Base-by-base conservation (phyloP, 257 asterid species). In the Fraxinus anomala region DNA sequence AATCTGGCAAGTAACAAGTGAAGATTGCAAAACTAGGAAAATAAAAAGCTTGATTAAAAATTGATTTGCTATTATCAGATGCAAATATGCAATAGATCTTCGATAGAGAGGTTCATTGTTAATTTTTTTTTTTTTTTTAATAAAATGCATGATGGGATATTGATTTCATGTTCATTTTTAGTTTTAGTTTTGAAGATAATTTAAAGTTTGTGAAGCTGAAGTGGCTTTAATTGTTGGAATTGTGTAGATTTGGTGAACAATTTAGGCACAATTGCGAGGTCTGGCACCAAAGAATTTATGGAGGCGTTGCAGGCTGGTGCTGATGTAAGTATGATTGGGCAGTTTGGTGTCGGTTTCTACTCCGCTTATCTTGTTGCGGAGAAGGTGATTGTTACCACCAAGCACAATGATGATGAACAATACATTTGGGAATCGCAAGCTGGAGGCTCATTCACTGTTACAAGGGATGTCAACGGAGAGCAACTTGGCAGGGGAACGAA, bases 261-360 rank as follows among this genome's bases (percentile, higher is more conserved):
- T 67, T 68, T 92, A 86, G 96, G 97, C 16, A 92, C 97, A 1
- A 92, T 92, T 44, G 97, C 97, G 9, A 85, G 96, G 82, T 92
- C 97, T 19, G 97, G 97, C 0, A 92, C 96, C 1, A 92, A 92
- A 76, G 97, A 92, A 37, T 90, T 92, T 59, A 92, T 92, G 96
- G 96, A 92, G 81, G 97, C 96, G 0, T 44, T 92, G 82, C 94
- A 90, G 68, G 97, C 96, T 0, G 97, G 97, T n/a, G 97, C 96
- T 13, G 97, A 92, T 74, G 97, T 92, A n/a, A 90, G 94, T 85
- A 92, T 92, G 97, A 92, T 90, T 68, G 97, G 97, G 9, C 97
- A 92, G 26, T 92, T 90, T 23, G 97, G 96, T 61, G 96, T 92
- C 2, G 97, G 97, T 36, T 92, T 92, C 79, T 92, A 92, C 82